phyloP scores from a whole-genome alignment of 164 flowering plant genomes.

The Umbilicus rupestris region DNA sequence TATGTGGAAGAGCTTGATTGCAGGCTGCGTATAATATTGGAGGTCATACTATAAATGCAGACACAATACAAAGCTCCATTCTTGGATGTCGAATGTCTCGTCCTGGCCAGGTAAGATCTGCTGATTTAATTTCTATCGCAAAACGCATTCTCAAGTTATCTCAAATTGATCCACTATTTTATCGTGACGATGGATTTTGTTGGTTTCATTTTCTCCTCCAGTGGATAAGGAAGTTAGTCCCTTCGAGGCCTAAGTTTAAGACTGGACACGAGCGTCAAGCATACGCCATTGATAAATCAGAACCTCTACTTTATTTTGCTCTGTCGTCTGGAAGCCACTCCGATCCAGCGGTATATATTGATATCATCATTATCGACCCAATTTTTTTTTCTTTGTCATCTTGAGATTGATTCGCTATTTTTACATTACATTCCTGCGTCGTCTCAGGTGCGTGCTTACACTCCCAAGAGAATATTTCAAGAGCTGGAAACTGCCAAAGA shows the following conservation, averaged over 20 bases:
- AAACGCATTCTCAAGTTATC: background rate
- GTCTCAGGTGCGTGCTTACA: slow-evolving; percentile 69
- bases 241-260: slow-evolving; percentile 57
- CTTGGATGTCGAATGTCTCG: slow-evolving; percentile 79
- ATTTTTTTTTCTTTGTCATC: no score
- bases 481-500: slow-evolving; percentile 85
- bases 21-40: slow-evolving; percentile 95
- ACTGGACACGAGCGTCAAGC: slow-evolving; percentile 57
- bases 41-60: slow-evolving; percentile 75
- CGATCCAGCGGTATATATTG: slow-evolving; percentile 85
- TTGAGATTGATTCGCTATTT: background rate
- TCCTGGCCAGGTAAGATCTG: slow-evolving; percentile 63
- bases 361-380: background rate
- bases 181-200: slow-evolving; percentile 5
- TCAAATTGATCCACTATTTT: background rate
- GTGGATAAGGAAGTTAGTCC: slow-evolving; percentile 77
- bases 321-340: slow-evolving; percentile 89
- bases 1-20: slow-evolving; percentile 10
- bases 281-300: slow-evolving; percentile 59
- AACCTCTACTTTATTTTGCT: slow-evolving; percentile 82
- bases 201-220: slow-evolving; percentile 19
- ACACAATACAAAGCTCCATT: slow-evolving; percentile 68
- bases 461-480: slow-evolving; percentile 62
- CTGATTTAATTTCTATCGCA: background rate
- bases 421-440: no score